phyloP scores from a whole-genome alignment of 1,284 basidiomycete species.

The Pterula multifida region DNA sequence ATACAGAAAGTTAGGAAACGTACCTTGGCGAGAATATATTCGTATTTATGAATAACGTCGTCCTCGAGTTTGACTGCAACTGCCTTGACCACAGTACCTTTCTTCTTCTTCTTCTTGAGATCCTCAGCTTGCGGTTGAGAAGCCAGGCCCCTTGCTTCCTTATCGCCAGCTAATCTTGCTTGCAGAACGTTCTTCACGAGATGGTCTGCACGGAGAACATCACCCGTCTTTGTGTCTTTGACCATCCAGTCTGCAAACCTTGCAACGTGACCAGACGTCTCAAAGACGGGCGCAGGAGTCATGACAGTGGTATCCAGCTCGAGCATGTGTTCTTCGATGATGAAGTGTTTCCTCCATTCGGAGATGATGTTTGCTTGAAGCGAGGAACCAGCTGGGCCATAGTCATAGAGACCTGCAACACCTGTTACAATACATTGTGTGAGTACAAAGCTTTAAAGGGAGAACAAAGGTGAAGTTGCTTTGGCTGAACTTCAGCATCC shows the following conservation, averaged over 20 bases:
- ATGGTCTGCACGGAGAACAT: constrained; percentile 96
- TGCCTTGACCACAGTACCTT: constrained; percentile 60
- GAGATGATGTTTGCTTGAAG: constrained; percentile 95
- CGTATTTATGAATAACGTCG: constrained; percentile 68
- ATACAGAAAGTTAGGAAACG: constrained; percentile 14
- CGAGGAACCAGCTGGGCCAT: constrained; percentile 89
- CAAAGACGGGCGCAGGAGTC: constrained; percentile 92
- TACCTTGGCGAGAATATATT: constrained; percentile 77
- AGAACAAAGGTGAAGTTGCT: constrained; percentile 1
- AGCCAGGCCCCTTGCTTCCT: constrained; percentile 73
- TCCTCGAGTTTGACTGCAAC: constrained; percentile 73
- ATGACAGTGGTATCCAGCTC: constrained; percentile 98
- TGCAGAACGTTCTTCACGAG: constrained; percentile 91
- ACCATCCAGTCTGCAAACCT: constrained; percentile 99
- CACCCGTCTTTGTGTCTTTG: constrained; percentile 88
- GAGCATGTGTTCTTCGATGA: constrained; percentile 98
- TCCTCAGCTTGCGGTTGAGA: constrained; percentile 47
- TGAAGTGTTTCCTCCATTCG: constrained; percentile 97
- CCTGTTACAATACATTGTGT: constrained; percentile 29
- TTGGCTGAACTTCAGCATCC: too few relatives aligned
- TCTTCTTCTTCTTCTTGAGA: constrained; percentile 68
- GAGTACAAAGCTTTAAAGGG: background rate
- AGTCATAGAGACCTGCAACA: constrained; percentile 93
- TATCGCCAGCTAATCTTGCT: constrained; percentile 82
- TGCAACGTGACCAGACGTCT: constrained; percentile 96